Conservation (phyloP, 2,329 filamentous ascomycete genomes). For the Talaromyces piceae region DNA sequence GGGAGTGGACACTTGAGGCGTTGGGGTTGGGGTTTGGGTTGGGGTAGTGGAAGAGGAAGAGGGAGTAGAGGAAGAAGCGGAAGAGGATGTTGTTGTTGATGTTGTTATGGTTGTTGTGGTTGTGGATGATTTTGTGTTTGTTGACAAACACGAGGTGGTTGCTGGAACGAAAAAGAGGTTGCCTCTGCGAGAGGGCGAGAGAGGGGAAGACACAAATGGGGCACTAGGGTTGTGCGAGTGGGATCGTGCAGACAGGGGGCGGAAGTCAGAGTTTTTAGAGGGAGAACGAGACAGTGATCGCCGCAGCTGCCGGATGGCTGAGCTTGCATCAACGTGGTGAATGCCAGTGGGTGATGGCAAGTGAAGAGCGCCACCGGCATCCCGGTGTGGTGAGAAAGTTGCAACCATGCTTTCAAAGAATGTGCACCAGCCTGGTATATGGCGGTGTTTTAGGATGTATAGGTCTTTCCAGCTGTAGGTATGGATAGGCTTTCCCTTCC, state of each 20-base stretch:
- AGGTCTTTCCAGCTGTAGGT: not conserved
- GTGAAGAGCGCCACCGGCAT: conserved; percentile 68
- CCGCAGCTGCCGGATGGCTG: conserved; percentile 72
- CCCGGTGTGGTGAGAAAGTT: conserved; percentile 43
- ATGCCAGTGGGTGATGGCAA: conserved; percentile 78
- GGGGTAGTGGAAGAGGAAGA: not conserved
- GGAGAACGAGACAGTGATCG: conserved; percentile 90
- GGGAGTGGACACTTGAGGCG: conserved; percentile 3
- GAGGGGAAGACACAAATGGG: conserved; percentile 18
- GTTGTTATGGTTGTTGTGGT: too few relatives aligned
- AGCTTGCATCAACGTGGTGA: conserved; percentile 74
- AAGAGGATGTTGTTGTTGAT: not conserved
- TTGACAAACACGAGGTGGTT: conserved; percentile 25
- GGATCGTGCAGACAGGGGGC: conserved; percentile 48
- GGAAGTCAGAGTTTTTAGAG: conserved; percentile 67
- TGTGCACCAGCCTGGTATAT: conserved; percentile 4
- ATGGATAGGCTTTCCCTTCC: not conserved
- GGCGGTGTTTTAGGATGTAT: not conserved
- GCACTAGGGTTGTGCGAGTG: conserved; percentile 39
- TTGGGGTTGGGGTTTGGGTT: not conserved
- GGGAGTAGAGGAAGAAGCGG: not conserved
- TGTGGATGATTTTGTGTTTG: not conserved
- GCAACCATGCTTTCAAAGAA: conserved; percentile 34
- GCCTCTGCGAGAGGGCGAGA: conserved; percentile 21
- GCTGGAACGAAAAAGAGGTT: conserved; percentile 45